These are phyloP conservation scores for Prunus fruticosa DNA, from an alignment of 306 rosid species.

Conservation along the genomic window DNA sequence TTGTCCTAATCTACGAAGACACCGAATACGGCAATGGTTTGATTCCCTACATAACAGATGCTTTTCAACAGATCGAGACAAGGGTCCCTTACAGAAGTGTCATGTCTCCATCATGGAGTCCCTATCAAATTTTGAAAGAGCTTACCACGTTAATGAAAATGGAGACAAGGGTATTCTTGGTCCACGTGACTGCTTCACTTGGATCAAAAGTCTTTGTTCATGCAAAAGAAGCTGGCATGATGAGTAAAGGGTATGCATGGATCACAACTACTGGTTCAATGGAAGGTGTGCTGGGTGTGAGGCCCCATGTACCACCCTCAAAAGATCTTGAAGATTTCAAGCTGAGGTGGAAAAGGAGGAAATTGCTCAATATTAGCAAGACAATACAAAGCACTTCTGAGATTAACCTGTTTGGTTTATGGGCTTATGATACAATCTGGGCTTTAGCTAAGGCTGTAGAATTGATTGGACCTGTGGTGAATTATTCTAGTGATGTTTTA, in stretches of 20 bases:
- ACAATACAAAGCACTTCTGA: not conserved
- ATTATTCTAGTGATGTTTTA: no score
- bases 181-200: slow-evolving; percentile 28
- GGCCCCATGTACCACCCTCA: slow-evolving; percentile 12
- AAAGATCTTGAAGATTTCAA: slow-evolving; percentile 17
- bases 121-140: slow-evolving; percentile 1
- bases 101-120: slow-evolving; percentile 18
- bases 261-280: slow-evolving; percentile 26
- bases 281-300: slow-evolving; percentile 49
- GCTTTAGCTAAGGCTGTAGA: no score
- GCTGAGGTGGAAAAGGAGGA: slow-evolving; percentile 3
- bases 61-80: slow-evolving; percentile 18
- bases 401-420: slow-evolving; percentile 19
- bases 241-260: slow-evolving; percentile 31
- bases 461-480: no score
- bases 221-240: slow-evolving; percentile 28
- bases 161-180: slow-evolving; percentile 26
- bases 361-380: no score
- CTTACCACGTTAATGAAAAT: slow-evolving; percentile 12
- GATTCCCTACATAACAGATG: slow-evolving; percentile 29
- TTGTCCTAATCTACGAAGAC: slow-evolving; percentile 38
- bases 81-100: slow-evolving; percentile 15
- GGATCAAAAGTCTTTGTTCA: slow-evolving; percentile 24
- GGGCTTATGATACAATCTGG: slow-evolving; percentile 41
- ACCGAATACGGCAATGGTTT: slow-evolving; percentile 39